Evolutionary conservation across 2,329 filamentous ascomycete genomes (phyloP), one percentile per base, ranked within the genome.

Genomic region (Claviceps spartinae): DNA sequence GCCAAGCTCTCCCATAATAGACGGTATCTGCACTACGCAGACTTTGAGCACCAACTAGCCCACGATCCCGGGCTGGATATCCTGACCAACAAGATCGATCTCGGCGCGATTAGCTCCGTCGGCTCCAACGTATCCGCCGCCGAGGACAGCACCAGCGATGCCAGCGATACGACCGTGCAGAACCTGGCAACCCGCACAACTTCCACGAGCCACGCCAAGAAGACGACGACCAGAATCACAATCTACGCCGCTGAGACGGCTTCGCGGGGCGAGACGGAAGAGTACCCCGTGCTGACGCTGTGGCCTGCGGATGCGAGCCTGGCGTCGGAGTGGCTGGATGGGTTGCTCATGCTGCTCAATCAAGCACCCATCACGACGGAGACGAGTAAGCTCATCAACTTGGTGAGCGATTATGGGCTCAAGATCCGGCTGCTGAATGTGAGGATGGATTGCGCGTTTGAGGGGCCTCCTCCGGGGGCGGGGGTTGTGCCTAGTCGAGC

Each of bases 321-420:
- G 47, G 93, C 93, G 9, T 94, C 89, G 0, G 93, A 98, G 69
- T 98, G 93, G 93, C 76, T 98, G 5, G 93, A 98, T 65, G 93
- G 93, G 1, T 71, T 98, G 57, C 76, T 97, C 52, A 95, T 98
- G 89, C 75, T 98, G 51, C 76, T 98, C 24, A 89, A 94, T 63
- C 93, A 98, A 68, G 82, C 90, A 54, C 93, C 93, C 20, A 96
- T 98, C 64, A 98, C 93, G n/a, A 81, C 89, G 2, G 91, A 97
- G 69, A 97, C 93, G 38, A 91, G 85, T 64, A 94, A 93, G 67
- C 72, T 97, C 55, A 84, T 96, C 51, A 82, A 83, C 52, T 72
- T 96, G 60, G 86, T 97, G 54, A 82, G 83, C 62, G 86, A 94
- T 59, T 97, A 95, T 64, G 90, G 93, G 4, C 72, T 97, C 56